phyloP scores from a whole-genome alignment of 345 rosid genomes.

The Anacardium occidentale region DNA sequence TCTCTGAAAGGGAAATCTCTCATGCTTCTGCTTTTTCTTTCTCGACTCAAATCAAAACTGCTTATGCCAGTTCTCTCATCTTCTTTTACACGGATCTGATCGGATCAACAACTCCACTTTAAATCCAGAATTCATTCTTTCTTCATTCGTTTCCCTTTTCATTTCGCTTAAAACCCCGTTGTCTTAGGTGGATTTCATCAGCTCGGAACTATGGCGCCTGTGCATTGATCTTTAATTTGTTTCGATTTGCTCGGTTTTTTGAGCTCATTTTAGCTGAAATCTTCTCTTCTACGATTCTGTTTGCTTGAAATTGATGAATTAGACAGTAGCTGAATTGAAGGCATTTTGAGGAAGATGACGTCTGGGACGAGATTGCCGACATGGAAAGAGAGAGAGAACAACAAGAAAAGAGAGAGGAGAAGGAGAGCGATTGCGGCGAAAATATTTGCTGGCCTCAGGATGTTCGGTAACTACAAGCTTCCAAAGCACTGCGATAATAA shows the following conservation, averaged over 20 bases:
- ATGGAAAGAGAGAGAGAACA: slow-evolving; percentile 89
- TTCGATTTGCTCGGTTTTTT: neutral
- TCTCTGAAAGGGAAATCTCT: neutral
- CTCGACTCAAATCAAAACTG: slow-evolving; percentile 21
- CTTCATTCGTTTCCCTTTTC: neutral
- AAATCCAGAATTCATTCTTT: neutral
- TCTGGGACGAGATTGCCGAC: slow-evolving; percentile 79
- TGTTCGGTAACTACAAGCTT: slow-evolving; percentile 79
- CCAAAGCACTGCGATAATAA: slow-evolving; percentile 95
- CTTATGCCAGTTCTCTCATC: neutral
- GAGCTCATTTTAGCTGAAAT: neutral
- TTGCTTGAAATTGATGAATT: neutral
- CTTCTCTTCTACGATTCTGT: neutral
- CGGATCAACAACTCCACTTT: neutral
- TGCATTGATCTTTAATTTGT: neutral
- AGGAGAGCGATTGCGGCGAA: slow-evolving; percentile 88
- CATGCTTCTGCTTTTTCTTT: slow-evolving; percentile 5
- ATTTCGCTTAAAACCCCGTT: neutral
- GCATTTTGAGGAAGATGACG: slow-evolving; percentile 39
- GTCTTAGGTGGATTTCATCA: neutral
- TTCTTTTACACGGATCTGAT: slow-evolving; percentile 20
- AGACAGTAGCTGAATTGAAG: neutral
- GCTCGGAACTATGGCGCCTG: neutral
- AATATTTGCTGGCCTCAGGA: slow-evolving; percentile 78
- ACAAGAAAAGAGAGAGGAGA: slow-evolving; percentile 79